Conservation (phyloP, 2,329 filamentous ascomycete species). For the Venturia carpophila region DNA sequence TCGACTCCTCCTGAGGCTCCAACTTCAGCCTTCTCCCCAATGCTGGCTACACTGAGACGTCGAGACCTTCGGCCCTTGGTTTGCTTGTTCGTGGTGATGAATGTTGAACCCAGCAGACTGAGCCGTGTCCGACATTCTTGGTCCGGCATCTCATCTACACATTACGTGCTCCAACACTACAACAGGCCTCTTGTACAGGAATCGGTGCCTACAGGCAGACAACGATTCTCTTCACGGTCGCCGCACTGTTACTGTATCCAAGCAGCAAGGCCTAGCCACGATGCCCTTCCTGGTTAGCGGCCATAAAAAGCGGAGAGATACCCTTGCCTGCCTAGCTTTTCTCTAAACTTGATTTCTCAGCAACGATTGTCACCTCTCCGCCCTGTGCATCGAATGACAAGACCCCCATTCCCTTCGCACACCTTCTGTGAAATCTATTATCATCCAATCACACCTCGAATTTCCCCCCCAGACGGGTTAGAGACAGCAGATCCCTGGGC, state of each 20-base stretch:
- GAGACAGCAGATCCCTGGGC: not conserved
- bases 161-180: not conserved
- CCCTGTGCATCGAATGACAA: not conserved
- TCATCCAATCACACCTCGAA: not conserved
- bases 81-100: no score
- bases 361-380: not conserved
- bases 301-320: not conserved
- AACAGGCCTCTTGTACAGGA: not conserved
- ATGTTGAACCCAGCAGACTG: no score
- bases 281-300: not conserved
- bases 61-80: no score
- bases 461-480: not conserved
- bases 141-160: not conserved
- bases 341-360: not conserved
- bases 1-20: no score
- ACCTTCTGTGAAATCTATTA: conserved; percentile 4
- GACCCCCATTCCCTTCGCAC: not conserved
- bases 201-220: not conserved
- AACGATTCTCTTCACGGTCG: not conserved
- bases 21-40: no score
- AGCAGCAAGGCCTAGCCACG: not conserved
- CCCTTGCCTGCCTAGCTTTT: not conserved
- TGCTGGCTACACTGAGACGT: no score
- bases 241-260: not conserved
- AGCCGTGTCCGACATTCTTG: not conserved